phyloP scores from a whole-genome alignment of 768 basidiomycete genomes.

The Galerina marginata region DNA sequence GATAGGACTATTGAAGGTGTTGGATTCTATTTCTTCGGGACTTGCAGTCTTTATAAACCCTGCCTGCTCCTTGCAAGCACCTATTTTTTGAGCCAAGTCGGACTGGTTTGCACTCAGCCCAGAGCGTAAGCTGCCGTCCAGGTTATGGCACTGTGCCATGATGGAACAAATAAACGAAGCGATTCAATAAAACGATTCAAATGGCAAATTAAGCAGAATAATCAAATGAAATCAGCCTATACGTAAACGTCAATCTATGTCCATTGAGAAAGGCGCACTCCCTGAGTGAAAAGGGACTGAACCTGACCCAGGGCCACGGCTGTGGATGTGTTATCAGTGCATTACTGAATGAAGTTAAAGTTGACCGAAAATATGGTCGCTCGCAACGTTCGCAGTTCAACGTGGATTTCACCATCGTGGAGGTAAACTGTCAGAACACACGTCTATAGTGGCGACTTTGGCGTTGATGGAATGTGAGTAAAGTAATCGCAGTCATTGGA shows the following conservation, averaged over 20 bases:
- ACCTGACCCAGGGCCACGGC: constrained; percentile 10
- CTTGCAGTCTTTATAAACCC: constrained; percentile 33
- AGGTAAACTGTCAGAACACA: too few species aligned
- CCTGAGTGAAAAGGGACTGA: constrained; percentile 1
- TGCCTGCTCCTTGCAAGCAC: constrained; percentile 18
- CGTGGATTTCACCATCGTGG: constrained; percentile 3
- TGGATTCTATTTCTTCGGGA: constrained; percentile 11
- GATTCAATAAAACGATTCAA: constrained; percentile 14
- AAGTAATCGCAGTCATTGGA: too few species aligned
- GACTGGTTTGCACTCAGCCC: constrained; percentile 30
- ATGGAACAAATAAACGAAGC: constrained; percentile 22
- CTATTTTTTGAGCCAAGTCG: constrained; percentile 26
- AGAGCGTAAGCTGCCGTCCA: constrained; percentile 10
- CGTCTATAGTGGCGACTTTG: too few species aligned
- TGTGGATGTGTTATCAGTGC: constrained; percentile 4
- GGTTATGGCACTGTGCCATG: constrained; percentile 16
- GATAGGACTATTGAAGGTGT: constrained; percentile 12
- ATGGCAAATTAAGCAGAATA: neutral
- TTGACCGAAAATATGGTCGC: neutral
- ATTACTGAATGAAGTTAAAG: constrained; percentile 7
- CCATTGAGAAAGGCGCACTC: constrained; percentile 16
- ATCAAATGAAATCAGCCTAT: constrained; percentile 4
- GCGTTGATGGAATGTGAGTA: too few species aligned
- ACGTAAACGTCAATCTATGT: constrained; percentile 20
- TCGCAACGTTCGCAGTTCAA: constrained; percentile 14